A percentile compares a stretch with the other conserved stretches of the same genome.
Conservation (phyloP, 441 rosid species). For the Corymbia citriodora region DNA sequence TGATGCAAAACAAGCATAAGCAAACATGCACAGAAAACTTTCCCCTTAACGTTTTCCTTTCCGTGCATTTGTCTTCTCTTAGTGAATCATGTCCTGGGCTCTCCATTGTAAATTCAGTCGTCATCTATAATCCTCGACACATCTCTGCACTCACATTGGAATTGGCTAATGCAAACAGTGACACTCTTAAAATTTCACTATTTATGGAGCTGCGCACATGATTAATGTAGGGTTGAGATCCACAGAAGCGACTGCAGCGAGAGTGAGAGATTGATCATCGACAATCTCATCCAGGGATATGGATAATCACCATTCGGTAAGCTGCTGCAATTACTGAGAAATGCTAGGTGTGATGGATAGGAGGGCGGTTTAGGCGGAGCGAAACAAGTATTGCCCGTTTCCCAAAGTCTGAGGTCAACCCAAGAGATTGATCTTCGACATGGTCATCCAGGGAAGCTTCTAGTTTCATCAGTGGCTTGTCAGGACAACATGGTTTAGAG, state of each 20-base stretch:
- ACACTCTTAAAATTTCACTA: not conserved
- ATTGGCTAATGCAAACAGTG: not conserved
- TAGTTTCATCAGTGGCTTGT: not conserved
- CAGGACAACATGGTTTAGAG: not conserved
- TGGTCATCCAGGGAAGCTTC: not conserved
- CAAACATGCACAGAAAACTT: no score
- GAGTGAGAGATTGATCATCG: no score
- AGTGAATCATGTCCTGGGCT: no score
- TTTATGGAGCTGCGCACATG: no score
- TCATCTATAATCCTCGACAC: not conserved
- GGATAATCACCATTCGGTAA: not conserved
- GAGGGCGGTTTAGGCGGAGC: not conserved
- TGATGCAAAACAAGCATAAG: no score
- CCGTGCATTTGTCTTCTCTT: no score
- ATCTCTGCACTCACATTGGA: not conserved
- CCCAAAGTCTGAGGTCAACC: not conserved
- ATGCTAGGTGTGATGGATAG: not conserved
- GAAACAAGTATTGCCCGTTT: not conserved
- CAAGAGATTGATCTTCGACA: not conserved
- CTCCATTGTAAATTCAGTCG: no score
- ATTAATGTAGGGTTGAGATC: no score
- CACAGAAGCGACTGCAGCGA: rapidly evolving
- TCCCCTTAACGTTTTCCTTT: not conserved
- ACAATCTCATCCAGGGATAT: not conserved
- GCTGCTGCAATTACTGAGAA: not conserved